Evolutionary conservation across 2,329 filamentous ascomycete species (phyloP), one percentile per base, ranked within the genome.

Genomic region (Penicillium thymicola): DNA sequence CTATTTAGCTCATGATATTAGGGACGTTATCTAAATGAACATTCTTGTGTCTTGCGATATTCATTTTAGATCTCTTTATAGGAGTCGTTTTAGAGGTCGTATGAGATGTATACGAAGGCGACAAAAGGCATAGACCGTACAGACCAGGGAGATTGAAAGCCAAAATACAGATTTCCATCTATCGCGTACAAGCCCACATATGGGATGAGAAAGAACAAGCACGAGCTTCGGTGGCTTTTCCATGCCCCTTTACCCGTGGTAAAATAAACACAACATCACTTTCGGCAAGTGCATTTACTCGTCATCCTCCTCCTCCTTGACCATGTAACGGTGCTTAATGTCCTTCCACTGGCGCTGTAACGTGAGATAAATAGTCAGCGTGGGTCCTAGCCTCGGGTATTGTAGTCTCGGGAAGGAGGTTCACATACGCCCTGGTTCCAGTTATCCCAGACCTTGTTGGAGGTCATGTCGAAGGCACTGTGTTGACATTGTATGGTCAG

Each of bases 331-430:
- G 77, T 87, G 81, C 81, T 95, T 93, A 82, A 99, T 97, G 77
- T 99, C 94, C 85, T 97, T 97, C 94, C 94, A 97, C 95, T 97
- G 93, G 72, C 93, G 91, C 93, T 97, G 72, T 68, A 57, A 11
- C 16, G 38, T 44, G 50, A 49, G 23, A 54, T 9, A 53, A 28
- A 36, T 21, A 23, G 61, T 66, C 56, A 66, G 63, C 41, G n/a
- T 58, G 25, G 48, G 42, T 58, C 16, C 51, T 50, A 43, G 32
- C 18, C 51, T 32, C 54, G 59, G 52, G 28, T 44, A 50, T 56
- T 49, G 50, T 34, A 30, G 49, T 23, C 37, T 46, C 34, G 30
- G 45, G 54, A 55, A 21, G 30, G 48, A 41, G 45, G 51, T 51
- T 36, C 38, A 87, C 90, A 72, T 90, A 97, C 93, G 71, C 94